Conservation (phyloP, 116 monocot genomes). For the Zostera marina region DNA sequence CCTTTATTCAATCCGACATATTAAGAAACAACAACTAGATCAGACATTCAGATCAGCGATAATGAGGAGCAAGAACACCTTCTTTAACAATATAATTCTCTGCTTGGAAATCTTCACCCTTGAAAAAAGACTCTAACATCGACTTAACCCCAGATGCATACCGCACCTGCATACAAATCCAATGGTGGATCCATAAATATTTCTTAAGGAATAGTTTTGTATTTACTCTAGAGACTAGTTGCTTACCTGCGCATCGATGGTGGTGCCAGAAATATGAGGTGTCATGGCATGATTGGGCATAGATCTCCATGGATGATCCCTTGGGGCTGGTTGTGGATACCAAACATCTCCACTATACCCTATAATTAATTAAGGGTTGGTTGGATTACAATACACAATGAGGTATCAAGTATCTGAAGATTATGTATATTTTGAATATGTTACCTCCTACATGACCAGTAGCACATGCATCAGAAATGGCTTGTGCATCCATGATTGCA, state of each 20-base stretch:
- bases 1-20: too few relatives aligned
- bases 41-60: constrained; percentile 14
- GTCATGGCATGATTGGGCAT: constrained; percentile 99
- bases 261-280: constrained; percentile 89
- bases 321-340: constrained; percentile 93
- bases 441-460: constrained; percentile 90
- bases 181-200: neutral
- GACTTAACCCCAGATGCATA: constrained; percentile 84
- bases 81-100: constrained; percentile 93
- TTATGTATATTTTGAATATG: too few relatives aligned
- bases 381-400: neutral
- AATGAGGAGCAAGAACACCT: constrained; percentile 86
- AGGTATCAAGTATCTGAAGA: too few relatives aligned
- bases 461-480: constrained; percentile 73
- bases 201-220: neutral
- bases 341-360: constrained; percentile 99
- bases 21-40: too few relatives aligned
- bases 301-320: constrained; percentile 90
- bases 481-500: constrained; percentile 88
- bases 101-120: constrained; percentile 68
- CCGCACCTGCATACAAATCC: constrained; percentile 44
- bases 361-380: constrained; percentile 10
- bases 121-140: constrained; percentile 91
- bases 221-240: neutral
- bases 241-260: constrained; percentile 84